Base-by-base conservation (phyloP, 345 rosid species). In the Lepidium africanum region DNA sequence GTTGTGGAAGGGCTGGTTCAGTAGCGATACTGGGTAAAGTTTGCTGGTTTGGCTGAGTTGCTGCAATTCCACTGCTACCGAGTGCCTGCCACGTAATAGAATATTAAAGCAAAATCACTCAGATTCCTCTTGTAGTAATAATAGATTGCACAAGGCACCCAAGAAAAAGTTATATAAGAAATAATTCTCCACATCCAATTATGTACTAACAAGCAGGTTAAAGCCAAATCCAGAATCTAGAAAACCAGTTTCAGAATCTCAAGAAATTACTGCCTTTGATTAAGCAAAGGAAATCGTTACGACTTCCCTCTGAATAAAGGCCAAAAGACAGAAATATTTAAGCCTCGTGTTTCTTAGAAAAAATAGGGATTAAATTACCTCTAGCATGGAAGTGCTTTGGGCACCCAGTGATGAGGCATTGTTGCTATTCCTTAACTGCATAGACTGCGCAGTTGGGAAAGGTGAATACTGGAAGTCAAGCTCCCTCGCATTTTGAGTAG, bases 1-100 rank as follows among this genome's bases (percentile, higher is more conserved):
- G 99, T 65, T 91, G 99, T 0, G 91, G 95, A 72, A 84, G 84
- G 64, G 86, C 71, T 16, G 95, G 91, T 64, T 96, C 97, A 0
- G 88, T 81, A 49, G 99, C 88, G 39, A 82, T 85, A 71, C 84
- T 82, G 6, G 93, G 81, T 65, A 76, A 76, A 13, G 79, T 77
- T 81, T 88, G 93, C 36, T 70, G 84, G 52, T 80, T 74, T 77
- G 81, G 87, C 82, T 85, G 97, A 13, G 89, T 80, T n/a, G 87
- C 71, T 42, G 96, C 78, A 57, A 87, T 83, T 65, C 79, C 77
- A 67, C 75, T 81, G 42, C 87, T 82, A 77, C 91, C 86, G 42
- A 86, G 71, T 4, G 85, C 85, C 97, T 94, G 78, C 70, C 73
- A 35, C 14, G 37, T 23, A 52, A 52, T 49, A 21, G n/a, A 38